Evolutionary conservation across 331 rosid genomes (phyloP), one percentile per base, ranked within the genome.

Genomic region (Arachis monticola): DNA sequence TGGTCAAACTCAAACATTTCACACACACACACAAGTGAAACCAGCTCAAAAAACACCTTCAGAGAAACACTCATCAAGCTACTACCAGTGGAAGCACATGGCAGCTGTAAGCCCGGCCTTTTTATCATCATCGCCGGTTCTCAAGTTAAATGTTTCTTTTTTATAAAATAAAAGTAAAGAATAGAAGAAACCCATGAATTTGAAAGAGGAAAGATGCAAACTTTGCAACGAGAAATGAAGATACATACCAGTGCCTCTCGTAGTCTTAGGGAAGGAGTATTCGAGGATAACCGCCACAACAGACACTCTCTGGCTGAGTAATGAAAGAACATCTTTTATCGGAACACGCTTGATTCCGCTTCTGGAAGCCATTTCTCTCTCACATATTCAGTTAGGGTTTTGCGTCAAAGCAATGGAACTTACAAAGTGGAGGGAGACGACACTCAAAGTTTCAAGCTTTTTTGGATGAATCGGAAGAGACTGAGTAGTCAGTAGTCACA

Each of bases 91-190:
- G 73, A 79, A 50, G 65, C 12, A 75, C 27, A 68, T 67, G 83
- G 97, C 92, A 91, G 96, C 96, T 79, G 87, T 93, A 83, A 85
- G 93, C 60, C 94, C 93, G 91, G 97, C 96, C 92, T 91, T 93
- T 91, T 82, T 69, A 71, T 88, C 97, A 69, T 88, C 98, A 93
- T 80, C 10, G 93, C 92, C 93, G 88, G 82, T 63, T 35, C 40
- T 35, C 46, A 68, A 80, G 60, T 55, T 22, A 4, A 42, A 40
- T 13, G 27, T 40, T 10, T 45, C 8, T 22, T 69, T 3, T 41
- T 41, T 41, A 1, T 41, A 55, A 46, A 8, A 8, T 0, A 48
- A 48, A 48, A 48, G 9, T 8, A 5, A 53, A 52, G 0, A 52
- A 12, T 11, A 52, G 8, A 11, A 5, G 5, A 52, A 52, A 52